Conservation (phyloP, 1,139 yeast species). For the Lodderomyces parapsilosis region DNA sequence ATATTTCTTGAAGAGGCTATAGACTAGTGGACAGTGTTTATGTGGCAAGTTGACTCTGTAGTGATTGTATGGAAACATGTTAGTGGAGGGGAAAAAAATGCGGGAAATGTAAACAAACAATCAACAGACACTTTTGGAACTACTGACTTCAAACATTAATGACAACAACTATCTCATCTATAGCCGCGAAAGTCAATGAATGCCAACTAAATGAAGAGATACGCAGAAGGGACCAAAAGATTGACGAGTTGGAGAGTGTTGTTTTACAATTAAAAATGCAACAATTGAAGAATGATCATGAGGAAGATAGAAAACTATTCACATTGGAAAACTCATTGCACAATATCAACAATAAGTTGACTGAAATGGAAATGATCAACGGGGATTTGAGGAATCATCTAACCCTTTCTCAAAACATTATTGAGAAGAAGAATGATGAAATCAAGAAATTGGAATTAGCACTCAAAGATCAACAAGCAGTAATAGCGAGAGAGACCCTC, state of each 20-base stretch:
- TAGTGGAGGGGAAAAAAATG: not conserved
- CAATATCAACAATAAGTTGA: constrained; percentile 37
- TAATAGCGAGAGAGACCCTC: constrained; percentile 50
- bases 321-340: constrained; percentile 39
- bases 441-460: constrained; percentile 55
- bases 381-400: constrained; percentile 44
- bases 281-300: constrained; percentile 34
- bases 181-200: not conserved
- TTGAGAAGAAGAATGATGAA: constrained; percentile 59
- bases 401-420: constrained; percentile 55
- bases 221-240: constrained; percentile 34
- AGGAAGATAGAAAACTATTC: constrained; percentile 46
- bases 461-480: constrained; percentile 51
- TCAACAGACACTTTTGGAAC: no score
- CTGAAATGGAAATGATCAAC: constrained; percentile 40
- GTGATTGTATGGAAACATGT: no score
- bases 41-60: no score
- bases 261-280: constrained; percentile 37
- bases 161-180: not conserved
- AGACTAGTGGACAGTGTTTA: no score
- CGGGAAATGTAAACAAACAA: not conserved
- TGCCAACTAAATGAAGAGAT: constrained; percentile 20
- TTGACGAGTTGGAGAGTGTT: constrained; percentile 38
- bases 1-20: no score
- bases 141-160: not conserved